A percentile compares a stretch with the other conserved stretches of the same genome.
Evolutionary conservation across 352 stramenopile species (phyloP).

Genomic region (Phytophthora pisi): DNA sequence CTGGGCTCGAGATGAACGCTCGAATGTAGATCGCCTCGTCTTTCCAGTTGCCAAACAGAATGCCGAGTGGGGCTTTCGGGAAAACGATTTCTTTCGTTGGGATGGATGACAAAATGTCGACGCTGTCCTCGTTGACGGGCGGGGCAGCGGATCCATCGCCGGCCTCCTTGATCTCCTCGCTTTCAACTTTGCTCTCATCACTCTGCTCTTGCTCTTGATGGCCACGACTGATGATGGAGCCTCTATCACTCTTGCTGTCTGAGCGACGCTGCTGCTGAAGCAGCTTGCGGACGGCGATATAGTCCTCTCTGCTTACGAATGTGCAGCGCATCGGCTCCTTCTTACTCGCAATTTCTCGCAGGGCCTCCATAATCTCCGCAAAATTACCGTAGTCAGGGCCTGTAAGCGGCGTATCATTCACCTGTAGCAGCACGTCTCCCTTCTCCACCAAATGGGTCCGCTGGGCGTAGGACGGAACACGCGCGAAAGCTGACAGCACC

Average conservation of each 20-base stretch:
- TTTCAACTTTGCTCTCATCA: constrained; percentile 6
- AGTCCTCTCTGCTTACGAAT: constrained; percentile 68
- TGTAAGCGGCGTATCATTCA: constrained; percentile 67
- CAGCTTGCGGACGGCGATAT: constrained; percentile 43
- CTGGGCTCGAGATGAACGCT: constrained; percentile 80
- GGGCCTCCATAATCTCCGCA: constrained; percentile 62
- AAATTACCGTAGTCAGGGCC: constrained; percentile 54
- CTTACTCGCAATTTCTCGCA: constrained; percentile 53
- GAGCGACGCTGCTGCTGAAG: constrained; percentile 16
- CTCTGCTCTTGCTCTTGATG: neutral
- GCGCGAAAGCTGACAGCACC: constrained; percentile 68
- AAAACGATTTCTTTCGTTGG: constrained; percentile 66
- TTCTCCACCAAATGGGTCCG: constrained; percentile 63
- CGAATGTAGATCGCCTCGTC: constrained; percentile 81
- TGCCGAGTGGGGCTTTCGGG: constrained; percentile 66
- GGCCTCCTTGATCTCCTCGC: constrained; percentile 26
- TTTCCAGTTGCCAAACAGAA: constrained; percentile 85
- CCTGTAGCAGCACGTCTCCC: constrained; percentile 67
- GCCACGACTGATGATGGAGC: neutral
- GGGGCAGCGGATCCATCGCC: neutral
- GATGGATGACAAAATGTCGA: constrained; percentile 25
- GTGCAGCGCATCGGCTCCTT: constrained; percentile 59
- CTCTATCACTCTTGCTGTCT: constrained; percentile 14
- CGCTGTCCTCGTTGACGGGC: constrained; percentile 2
- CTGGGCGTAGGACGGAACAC: constrained; percentile 77